Evolutionary conservation across 352 stramenopile species (phyloP).

Genomic region (Phytophthora kernoviae): DNA sequence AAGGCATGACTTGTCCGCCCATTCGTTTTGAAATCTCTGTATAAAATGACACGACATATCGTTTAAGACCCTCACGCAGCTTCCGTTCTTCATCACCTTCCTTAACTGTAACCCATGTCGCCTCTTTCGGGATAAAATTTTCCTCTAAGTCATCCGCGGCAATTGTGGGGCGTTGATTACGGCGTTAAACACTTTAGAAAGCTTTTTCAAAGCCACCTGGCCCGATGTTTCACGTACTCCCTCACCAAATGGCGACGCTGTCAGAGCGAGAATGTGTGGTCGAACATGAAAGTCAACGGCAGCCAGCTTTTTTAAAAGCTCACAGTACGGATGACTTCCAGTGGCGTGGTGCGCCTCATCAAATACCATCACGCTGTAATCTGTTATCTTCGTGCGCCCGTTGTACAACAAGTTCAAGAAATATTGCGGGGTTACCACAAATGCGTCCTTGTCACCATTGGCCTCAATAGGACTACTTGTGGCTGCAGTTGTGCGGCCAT

Average conservation of each 20-base stretch:
- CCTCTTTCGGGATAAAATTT: slow-evolving; percentile 61
- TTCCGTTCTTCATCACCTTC: slow-evolving; percentile 37
- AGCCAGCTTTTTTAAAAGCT: slow-evolving; percentile 52
- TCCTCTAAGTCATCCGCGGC: slow-evolving; percentile 44
- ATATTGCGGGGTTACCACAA: slow-evolving; percentile 74
- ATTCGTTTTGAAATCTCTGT: slow-evolving; percentile 26
- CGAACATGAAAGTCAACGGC: slow-evolving; percentile 23
- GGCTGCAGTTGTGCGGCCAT: slow-evolving; percentile 18
- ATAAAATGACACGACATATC: slow-evolving; percentile 54
- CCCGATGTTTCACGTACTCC: slow-evolving; percentile 41
- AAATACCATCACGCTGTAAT: slow-evolving; percentile 80
- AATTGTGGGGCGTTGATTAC: slow-evolving; percentile 65
- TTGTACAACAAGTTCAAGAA: slow-evolving; percentile 68
- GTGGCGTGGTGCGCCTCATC: slow-evolving; percentile 83
- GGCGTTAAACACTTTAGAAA: slow-evolving; percentile 53
- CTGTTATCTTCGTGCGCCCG: slow-evolving; percentile 36
- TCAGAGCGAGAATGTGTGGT: slow-evolving; percentile 68
- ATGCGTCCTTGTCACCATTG: slow-evolving; percentile 37
- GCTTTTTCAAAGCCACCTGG: slow-evolving; percentile 39
- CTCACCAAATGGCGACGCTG: slow-evolving; percentile 77
- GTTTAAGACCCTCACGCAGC: slow-evolving; percentile 48
- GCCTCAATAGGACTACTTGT: slow-evolving; percentile 17
- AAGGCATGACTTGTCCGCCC: slow-evolving; percentile 41
- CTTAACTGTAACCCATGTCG: slow-evolving; percentile 59
- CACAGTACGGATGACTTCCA: slow-evolving; percentile 62